Evolutionary conservation across 768 basidiomycete genomes (phyloP).

Genomic region (Cubamyces lactineus): DNA sequence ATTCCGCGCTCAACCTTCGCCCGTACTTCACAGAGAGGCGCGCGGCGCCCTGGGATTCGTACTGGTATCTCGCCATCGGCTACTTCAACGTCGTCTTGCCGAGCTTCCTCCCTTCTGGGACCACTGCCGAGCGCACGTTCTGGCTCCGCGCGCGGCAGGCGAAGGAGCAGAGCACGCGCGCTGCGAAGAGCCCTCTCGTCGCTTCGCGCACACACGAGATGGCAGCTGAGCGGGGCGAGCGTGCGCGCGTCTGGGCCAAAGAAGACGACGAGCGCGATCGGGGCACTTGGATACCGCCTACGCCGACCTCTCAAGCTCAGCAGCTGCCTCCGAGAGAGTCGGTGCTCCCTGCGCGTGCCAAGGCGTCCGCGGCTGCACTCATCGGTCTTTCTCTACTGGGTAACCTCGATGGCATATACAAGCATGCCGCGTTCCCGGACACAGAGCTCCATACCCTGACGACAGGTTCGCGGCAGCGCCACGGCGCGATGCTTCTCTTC

Average conservation of each 20-base stretch:
- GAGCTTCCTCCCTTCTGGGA: slow-evolving; percentile 58
- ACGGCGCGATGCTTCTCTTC: slow-evolving; percentile 80
- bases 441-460: slow-evolving; percentile 73
- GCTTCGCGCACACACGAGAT: slow-evolving; percentile 64
- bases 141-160: slow-evolving; percentile 76
- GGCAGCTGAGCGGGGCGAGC: slow-evolving; percentile 62
- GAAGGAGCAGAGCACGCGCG: slow-evolving; percentile 67
- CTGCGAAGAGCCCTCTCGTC: slow-evolving; percentile 65
- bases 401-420: slow-evolving; percentile 81
- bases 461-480: slow-evolving; percentile 81
- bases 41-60: slow-evolving; percentile 53
- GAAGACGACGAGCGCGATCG: slow-evolving; percentile 70
- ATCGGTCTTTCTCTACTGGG: slow-evolving; percentile 84
- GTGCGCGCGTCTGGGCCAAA: slow-evolving; percentile 69
- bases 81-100: slow-evolving; percentile 86
- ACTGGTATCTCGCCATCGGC: slow-evolving; percentile 82
- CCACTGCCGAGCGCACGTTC: slow-evolving; percentile 49
- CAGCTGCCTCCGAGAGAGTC: slow-evolving; percentile 21
- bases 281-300: slow-evolving; percentile 43
- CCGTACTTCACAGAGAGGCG: slow-evolving; percentile 52
- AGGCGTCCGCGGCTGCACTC: slow-evolving; percentile 61
- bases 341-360: slow-evolving; percentile 35
- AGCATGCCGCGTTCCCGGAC: slow-evolving; percentile 58
- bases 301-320: slow-evolving; percentile 16
- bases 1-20: slow-evolving; percentile 82